Evolutionary conservation across 2,329 filamentous ascomycete species (phyloP), one percentile per base, ranked within the genome.

Genomic region (Delphinella strobiligena): DNA sequence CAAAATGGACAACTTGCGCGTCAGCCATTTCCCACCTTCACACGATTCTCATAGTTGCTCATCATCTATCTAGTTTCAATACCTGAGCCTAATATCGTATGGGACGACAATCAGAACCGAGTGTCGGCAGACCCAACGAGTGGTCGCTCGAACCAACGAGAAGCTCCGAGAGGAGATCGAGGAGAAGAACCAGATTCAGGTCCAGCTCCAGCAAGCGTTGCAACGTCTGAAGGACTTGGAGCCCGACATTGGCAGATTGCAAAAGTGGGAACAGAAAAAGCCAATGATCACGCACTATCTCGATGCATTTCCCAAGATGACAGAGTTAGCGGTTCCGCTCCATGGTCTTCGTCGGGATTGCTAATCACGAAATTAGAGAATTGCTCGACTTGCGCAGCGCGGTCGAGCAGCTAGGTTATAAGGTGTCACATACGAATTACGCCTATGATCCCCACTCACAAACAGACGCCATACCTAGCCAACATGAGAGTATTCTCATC

Each of bases 11-110:
- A 66, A 62, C 31, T 36, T 69, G 18, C 53, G 62, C 18, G 67
- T 68, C 51, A 32, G 51, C 44, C 7, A 12, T 27, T 7, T 27
- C 12, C 7, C 7, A 7, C 7, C 7, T 12, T 7, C 22, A 7
- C 7, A 12, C 22, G 12, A 7, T 27, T 7, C 22, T 27, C 22
- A 7, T 27, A 27, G 12, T 12, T 27, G 7, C n/a, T n/a, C n/a
- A n/a, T n/a, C 4, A 19, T 27, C 10, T 5, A 19, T 16, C 3
- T 43, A 71, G 67, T 71, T 71, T 38, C 68, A 71, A 47, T 71
- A 69, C 41, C 48, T 56, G 22, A 53, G 54, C 2, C 46, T 65
- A 14, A 40, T 57, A 4, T 49, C 52, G 2, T 64, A 55, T 38
- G 53, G 55, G 7, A 51, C 47, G 19, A 45, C 50, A 5, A 45